Evolutionary conservation across 768 basidiomycete species (phyloP), one percentile per base, ranked within the genome.

Genomic region (Infundibulicybe gibba): DNA sequence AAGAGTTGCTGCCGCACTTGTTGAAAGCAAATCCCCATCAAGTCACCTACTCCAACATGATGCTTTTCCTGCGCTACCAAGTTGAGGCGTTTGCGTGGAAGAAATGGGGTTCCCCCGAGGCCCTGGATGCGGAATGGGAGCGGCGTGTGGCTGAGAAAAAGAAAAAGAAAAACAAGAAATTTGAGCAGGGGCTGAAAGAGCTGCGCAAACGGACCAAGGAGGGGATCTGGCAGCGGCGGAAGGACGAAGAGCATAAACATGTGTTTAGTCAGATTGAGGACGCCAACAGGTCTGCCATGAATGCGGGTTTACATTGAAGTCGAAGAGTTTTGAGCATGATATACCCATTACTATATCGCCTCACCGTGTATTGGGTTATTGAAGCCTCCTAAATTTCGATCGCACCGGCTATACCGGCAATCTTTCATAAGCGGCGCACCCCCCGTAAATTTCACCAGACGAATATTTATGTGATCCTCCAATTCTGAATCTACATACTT

Each of bases 41-140:
- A 53, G 88, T 93, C 10, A 94, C 91, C 0, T 98, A 90, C 61
- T 89, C 90, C 32, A 99, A 98, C 72, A 98, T 98, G 97, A 98
- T 98, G 97, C 76, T 99, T 16, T 98, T 89, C 67, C 74, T 97
- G 4, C 83, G 97, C 31, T 87, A 73, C 59, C 95, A 98, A 63
- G 91, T 97, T 2, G 97, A 99, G 63, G 90, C 85, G 39, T 97
- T 94, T 65, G 95, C 97, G 4, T 97, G 87, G 87, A 85, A 90
- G 61, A 99, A 99, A 67, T 99, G 97, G 97, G 94, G 93, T 0
- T 90, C 92, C 1, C 77, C 90, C 8, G 94, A 97, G 62, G 91
- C 82, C 9, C 65, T 99, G 41, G 95, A 98, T 58, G 77, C 75
- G 5, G 95, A 97, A 60, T 98, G 84, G 64, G 85, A 89, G 55